A percentile compares a stretch with the other conserved stretches of the same genome.
Evolutionary conservation across 805 yeast species (phyloP).

Genomic region (Pichia exigua): DNA sequence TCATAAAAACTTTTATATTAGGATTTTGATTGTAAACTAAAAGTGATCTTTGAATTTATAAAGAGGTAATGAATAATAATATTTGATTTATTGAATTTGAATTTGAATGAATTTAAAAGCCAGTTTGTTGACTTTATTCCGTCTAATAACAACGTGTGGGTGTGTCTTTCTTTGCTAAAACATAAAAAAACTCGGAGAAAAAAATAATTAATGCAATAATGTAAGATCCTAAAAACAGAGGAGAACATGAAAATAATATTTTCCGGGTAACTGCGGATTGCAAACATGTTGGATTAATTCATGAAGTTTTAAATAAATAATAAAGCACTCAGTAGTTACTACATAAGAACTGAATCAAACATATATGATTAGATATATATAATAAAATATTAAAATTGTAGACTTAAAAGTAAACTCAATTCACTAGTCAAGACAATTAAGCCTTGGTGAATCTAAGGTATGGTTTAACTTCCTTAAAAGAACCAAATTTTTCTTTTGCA

Average conservation of each 20-base stretch:
- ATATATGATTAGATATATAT: background rate
- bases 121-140: background rate
- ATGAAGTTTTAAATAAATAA: too few species aligned
- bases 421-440: constrained; percentile 1
- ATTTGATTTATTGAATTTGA: background rate
- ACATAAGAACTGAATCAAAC: background rate
- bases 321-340: background rate
- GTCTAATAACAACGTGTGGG: too few species aligned
- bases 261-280: background rate
- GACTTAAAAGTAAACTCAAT: background rate
- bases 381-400: background rate
- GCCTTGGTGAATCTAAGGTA: constrained; percentile 64
- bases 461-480: constrained; percentile 80
- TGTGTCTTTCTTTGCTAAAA: background rate
- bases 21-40: background rate
- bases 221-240: background rate
- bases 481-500: constrained; percentile 77
- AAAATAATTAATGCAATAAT: background rate
- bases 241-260: background rate
- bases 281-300: too few species aligned
- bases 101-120: background rate
- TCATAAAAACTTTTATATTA: background rate
- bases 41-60: background rate
- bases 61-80: too few species aligned
- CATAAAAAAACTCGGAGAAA: background rate